Percentiles rank a stretch among this genome's conserved stretches.
These are phyloP conservation scores for Carex pumila DNA, from an alignment of 176 grass and related monocot species.

Conservation along the genomic window DNA sequence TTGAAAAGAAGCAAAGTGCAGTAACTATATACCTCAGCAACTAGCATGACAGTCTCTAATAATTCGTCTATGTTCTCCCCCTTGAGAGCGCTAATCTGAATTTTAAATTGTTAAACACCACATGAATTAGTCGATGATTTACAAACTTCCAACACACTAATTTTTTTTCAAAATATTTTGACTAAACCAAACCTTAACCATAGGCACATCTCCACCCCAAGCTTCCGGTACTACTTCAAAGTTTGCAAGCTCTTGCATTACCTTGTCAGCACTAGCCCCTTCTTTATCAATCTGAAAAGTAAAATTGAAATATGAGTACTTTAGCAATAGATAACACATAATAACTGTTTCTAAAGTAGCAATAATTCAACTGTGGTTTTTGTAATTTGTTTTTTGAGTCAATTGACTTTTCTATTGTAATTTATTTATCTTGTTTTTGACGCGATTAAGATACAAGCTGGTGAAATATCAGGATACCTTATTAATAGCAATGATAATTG, in stretches of 20 bases:
- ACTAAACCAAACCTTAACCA: conserved; percentile 69
- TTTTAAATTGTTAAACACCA: conserved; percentile 16
- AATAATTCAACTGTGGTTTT: conserved; percentile 10
- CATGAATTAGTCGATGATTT: conserved; percentile 10
- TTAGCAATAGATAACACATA: neutral
- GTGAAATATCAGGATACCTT: conserved; percentile 40
- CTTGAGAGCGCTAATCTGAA: conserved; percentile 94
- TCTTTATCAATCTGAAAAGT: conserved; percentile 70
- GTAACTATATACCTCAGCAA: conserved; percentile 63
- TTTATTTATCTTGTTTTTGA: neutral
- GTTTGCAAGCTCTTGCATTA: conserved; percentile 92
- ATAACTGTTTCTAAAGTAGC: neutral
- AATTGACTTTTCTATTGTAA: neutral
- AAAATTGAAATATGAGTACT: conserved; percentile 9
- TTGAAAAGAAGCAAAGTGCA: conserved; percentile 17
- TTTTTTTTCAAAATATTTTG: conserved; percentile 14
- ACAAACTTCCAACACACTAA: conserved; percentile 18
- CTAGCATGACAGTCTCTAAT: conserved; percentile 92
- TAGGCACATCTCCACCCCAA: conserved; percentile 89
- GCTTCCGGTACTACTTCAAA: conserved; percentile 84
- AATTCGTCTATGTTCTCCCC: conserved; percentile 88
- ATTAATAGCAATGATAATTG: conserved; percentile 92
- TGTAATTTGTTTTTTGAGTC: neutral
- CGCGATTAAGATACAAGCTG: neutral
- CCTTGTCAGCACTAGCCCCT: conserved; percentile 73